phyloP scores from a whole-genome alignment of 1,284 basidiomycete species.

The Schizophyllum commune region DNA sequence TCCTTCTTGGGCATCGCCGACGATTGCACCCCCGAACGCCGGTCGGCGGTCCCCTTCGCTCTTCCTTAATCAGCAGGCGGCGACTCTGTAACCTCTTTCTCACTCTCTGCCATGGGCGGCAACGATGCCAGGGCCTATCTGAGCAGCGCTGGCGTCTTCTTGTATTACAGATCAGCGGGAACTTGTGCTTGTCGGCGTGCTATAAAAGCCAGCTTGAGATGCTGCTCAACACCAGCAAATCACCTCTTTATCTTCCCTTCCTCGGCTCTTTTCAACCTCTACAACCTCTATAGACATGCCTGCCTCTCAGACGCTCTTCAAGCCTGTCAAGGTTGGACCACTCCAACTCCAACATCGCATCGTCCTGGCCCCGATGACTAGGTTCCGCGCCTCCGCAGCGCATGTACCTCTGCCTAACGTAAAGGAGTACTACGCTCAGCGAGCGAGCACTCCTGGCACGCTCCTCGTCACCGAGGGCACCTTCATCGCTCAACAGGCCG shows the following conservation, averaged over 20 bases:
- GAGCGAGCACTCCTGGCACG: conserved; percentile 24
- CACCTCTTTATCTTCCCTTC: not conserved
- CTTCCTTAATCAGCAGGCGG: too few species aligned
- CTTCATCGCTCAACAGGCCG: conserved; percentile 21
- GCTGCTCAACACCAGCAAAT: not conserved
- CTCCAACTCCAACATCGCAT: conserved; percentile 3
- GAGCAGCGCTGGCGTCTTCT: too few species aligned
- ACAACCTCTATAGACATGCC: not conserved
- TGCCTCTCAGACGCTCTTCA: conserved; percentile 4
- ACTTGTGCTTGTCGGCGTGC: not conserved
- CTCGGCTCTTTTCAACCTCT: not conserved
- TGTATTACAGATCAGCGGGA: too few species aligned
- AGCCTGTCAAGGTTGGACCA: conserved; percentile 2
- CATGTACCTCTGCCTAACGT: conserved; percentile 8
- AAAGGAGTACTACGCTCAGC: conserved; percentile 18
- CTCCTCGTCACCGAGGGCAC: conserved; percentile 32
- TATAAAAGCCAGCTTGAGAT: not conserved
- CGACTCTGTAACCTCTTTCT: too few species aligned
- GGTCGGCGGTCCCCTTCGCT: too few species aligned
- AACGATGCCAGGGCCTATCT: too few species aligned
- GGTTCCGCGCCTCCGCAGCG: conserved; percentile 2
- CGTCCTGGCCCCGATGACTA: conserved; percentile 4
- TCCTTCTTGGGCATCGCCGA: too few species aligned
- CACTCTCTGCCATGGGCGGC: too few species aligned
- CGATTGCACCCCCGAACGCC: too few species aligned